These are phyloP conservation scores for Paraglomus brasilianum DNA, from an alignment of 192 early-diverging fungal genomes.

Conservation along the genomic window DNA sequence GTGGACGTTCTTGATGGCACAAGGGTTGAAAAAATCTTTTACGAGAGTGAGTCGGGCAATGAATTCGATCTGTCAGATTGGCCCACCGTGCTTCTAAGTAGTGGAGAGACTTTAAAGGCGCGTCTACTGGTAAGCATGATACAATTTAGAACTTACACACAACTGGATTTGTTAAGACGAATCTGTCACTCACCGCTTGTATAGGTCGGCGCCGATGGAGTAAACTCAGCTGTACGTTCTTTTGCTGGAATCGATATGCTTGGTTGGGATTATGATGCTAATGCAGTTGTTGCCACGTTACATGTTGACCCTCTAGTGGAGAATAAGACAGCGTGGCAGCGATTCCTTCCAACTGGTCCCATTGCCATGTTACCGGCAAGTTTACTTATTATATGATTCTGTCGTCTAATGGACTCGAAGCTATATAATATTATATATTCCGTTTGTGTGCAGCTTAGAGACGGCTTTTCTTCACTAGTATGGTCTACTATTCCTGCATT, in stretches of 20 bases:
- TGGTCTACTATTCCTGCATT: slow-evolving; percentile 80
- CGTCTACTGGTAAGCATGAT: slow-evolving; percentile 64
- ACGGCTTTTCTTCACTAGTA: slow-evolving; percentile 73
- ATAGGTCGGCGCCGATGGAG: slow-evolving; percentile 85
- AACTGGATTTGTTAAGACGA: neutral
- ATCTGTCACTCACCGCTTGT: neutral
- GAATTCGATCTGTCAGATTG: slow-evolving; percentile 55
- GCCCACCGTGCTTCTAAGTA: slow-evolving; percentile 71
- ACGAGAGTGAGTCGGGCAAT: slow-evolving; percentile 9
- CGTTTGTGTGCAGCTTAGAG: slow-evolving; percentile 41
- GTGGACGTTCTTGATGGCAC: slow-evolving; percentile 69
- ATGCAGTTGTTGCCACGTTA: slow-evolving; percentile 87
- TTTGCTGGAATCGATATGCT: slow-evolving; percentile 78
- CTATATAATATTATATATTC: slow-evolving; percentile 3
- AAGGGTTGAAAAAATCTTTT: slow-evolving; percentile 60
- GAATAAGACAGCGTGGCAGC: slow-evolving; percentile 85
- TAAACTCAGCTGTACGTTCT: slow-evolving; percentile 79
- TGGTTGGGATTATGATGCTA: slow-evolving; percentile 85
- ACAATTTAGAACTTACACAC: neutral
- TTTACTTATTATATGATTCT: neutral
- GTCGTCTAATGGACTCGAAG: neutral
- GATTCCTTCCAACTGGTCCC: slow-evolving; percentile 93
- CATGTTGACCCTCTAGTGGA: slow-evolving; percentile 47
- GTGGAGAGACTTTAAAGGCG: slow-evolving; percentile 59
- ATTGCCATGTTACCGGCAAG: slow-evolving; percentile 90